Evolutionary conservation across 2,329 filamentous ascomycete genomes (phyloP).

Genomic region (Exophiala spinifera): DNA sequence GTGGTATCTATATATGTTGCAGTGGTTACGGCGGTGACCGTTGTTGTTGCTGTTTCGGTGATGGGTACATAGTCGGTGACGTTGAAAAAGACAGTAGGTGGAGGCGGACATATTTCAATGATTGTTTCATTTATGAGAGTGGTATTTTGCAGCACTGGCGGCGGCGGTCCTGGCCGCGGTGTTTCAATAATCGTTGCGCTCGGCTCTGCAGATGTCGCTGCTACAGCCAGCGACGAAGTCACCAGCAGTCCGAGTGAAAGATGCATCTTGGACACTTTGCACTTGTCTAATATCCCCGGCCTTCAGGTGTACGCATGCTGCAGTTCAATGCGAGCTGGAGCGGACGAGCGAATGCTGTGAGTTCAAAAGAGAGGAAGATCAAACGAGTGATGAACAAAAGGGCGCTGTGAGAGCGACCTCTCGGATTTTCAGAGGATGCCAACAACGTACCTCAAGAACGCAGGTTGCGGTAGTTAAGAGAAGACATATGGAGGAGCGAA

Average conservation of each 20-base stretch:
- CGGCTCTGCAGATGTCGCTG: conserved; percentile 8
- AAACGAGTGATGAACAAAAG: background rate
- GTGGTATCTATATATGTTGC: conserved; percentile 14
- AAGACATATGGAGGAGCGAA: background rate
- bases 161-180: conserved; percentile 5
- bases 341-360: background rate
- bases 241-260: background rate
- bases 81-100: conserved; percentile 20
- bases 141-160: conserved; percentile 4
- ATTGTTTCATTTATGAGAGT: conserved; percentile 13
- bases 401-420: background rate
- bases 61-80: conserved; percentile 18
- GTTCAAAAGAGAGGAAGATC: background rate
- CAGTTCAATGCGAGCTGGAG: background rate
- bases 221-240: background rate
- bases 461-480: background rate
- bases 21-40: conserved; percentile 5
- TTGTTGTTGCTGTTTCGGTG: conserved; percentile 9
- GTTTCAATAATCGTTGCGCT: background rate
- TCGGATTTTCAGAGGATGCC: background rate
- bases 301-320: background rate
- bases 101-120: conserved; percentile 14
- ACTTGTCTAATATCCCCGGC: background rate
- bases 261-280: background rate
- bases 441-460: background rate